Conservation (phyloP, 495 filamentous ascomycete genomes). For the Trichodelitschia bisporula region DNA sequence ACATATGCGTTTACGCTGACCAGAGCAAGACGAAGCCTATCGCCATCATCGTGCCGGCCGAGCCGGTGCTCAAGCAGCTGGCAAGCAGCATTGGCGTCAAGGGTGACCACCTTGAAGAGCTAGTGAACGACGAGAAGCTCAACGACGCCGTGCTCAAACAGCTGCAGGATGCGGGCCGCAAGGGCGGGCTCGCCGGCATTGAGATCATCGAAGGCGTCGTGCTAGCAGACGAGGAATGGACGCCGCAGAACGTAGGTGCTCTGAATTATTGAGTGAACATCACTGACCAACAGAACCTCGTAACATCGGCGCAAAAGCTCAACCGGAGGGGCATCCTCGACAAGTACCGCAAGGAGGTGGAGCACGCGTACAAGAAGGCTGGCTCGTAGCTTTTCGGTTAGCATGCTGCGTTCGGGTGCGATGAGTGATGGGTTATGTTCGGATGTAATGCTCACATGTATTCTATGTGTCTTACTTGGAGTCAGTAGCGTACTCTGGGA, state of each 20-base stretch:
- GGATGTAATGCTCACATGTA: too few relatives aligned
- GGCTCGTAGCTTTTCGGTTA: too few relatives aligned
- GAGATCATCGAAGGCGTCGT: slow-evolving; percentile 89
- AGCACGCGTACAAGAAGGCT: slow-evolving; percentile 37
- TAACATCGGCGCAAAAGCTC: slow-evolving; percentile 55
- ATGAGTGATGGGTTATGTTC: too few relatives aligned
- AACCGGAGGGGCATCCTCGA: slow-evolving; percentile 42
- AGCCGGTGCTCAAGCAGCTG: slow-evolving; percentile 63
- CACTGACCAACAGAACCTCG: slow-evolving; percentile 26
- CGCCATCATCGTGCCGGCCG: slow-evolving; percentile 81
- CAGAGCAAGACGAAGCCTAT: slow-evolving; percentile 59
- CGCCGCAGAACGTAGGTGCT: slow-evolving; percentile 68
- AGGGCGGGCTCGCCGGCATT: slow-evolving; percentile 55
- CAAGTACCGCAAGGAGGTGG: slow-evolving; percentile 39
- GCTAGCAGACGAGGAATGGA: slow-evolving; percentile 92
- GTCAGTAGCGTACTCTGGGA: too few relatives aligned
- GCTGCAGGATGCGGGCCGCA: slow-evolving; percentile 48
- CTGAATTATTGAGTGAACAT: too few relatives aligned
- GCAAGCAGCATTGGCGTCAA: slow-evolving; percentile 45
- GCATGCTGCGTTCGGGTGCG: too few relatives aligned
- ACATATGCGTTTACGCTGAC: slow-evolving; percentile 89
- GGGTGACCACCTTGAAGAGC: slow-evolving; percentile 45
- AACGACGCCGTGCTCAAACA: slow-evolving; percentile 57
- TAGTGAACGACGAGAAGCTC: slow-evolving; percentile 67
- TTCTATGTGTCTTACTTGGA: too few relatives aligned